Evolutionary conservation across 257 asterid species (phyloP).

Genomic region (Ophiorrhiza pumila): DNA sequence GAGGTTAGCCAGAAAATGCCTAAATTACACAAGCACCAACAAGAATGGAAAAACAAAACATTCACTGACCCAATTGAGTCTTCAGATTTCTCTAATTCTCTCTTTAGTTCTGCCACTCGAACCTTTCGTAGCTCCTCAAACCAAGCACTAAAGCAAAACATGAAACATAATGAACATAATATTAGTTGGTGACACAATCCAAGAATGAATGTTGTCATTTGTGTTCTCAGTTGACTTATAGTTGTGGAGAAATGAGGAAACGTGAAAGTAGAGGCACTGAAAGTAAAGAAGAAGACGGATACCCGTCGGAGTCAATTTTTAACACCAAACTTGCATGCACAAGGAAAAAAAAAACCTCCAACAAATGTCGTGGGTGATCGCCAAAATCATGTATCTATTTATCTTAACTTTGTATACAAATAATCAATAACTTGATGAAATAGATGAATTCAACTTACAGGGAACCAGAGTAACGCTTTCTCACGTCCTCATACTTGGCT

Average conservation of each 20-base stretch:
- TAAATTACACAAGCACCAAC: not conserved
- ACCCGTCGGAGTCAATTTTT: not conserved
- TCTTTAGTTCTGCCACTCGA: conserved; percentile 76
- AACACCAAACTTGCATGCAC: not conserved
- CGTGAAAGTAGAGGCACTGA: not conserved
- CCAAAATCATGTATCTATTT: not conserved
- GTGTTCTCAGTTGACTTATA: not conserved
- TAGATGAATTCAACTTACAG: conserved; percentile 44
- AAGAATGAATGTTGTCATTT: not conserved
- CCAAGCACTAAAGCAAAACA: conserved; percentile 56
- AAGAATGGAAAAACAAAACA: not conserved
- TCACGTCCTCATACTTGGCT: conserved; percentile 68
- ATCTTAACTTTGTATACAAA: not conserved
- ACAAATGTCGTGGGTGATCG: not conserved
- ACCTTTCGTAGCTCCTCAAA: conserved; percentile 75
- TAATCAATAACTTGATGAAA: not conserved
- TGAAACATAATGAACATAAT: conserved; percentile 5
- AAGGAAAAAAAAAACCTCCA: not conserved
- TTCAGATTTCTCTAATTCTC: conserved; percentile 67
- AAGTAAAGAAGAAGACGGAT: not conserved
- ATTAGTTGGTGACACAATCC: conserved; percentile 1
- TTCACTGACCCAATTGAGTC: conserved; percentile 75
- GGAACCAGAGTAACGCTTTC: conserved; percentile 63
- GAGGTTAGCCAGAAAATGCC: not conserved
- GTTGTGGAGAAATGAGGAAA: not conserved